Evolutionary conservation across 2,329 filamentous ascomycete genomes (phyloP), one percentile per base, ranked within the genome.

Genomic region (Penicillium fuscoglaucum): DNA sequence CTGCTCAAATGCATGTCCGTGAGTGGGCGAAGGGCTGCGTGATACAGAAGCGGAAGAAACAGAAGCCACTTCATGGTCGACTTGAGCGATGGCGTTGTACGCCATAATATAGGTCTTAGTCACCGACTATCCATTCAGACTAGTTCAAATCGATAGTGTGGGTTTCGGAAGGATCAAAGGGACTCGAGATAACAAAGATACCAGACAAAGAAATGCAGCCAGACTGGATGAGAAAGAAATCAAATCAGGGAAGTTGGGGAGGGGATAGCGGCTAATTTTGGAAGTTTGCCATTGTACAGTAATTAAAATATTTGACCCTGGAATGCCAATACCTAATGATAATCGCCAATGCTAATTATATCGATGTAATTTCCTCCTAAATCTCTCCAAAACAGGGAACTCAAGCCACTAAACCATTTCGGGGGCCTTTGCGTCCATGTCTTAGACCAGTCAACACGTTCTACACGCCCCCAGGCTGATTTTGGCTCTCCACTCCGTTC

Each of bases 1-100:
- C 35, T 66, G 68, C 44, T 71, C 64, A 59, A 75, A 75, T 10
- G 52, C 56, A 55, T 58, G 58, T 46, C 57, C 60, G n/a, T 61
- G 21, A 56, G 64, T 17, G 26, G 68, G 71, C 15, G 73, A 74
- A 24, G 74, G 60, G 55, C 62, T 66, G 49, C 68, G 68, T 39
- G 73, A 75, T 55, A 57, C 61, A 56, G 75, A 72, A 55, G 72
- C 76, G 52, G 67, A 70, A 26, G 70, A 70, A 53, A 76, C 65
- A 46, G 74, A 78, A 52, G 69, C 70, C 55, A 72, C 66, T 51
- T 78, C 75, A 47, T 69, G 68, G 59, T 79, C 76, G 57, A 68
- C 63, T 65, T 79, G 77, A 52, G 75, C 72, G 61, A 79, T 61
- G 60, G 74, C 71, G 61, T 76, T 78, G 71, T 79, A 79, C 49